Conservation (phyloP, 331 rosid species). For the Malus hybrid region DNA sequence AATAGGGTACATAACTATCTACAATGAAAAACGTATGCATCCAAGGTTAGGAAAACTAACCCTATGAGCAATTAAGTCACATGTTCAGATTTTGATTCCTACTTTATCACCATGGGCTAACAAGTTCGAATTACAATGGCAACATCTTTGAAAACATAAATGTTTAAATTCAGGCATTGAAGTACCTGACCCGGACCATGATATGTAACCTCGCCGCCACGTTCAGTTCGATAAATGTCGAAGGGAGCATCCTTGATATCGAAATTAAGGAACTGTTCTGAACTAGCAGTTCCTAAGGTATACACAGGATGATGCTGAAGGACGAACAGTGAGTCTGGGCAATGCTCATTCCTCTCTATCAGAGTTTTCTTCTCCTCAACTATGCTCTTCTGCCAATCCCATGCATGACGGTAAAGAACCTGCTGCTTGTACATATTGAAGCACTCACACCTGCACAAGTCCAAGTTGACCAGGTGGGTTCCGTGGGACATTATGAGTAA, state of each 20-base stretch:
- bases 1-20: slow-evolving; percentile 85
- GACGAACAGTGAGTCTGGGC: slow-evolving; percentile 47
- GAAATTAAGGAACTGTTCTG: slow-evolving; percentile 50
- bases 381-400: slow-evolving; percentile 65
- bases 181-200: slow-evolving; percentile 93
- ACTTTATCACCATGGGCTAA: neutral
- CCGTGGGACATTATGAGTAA: neutral
- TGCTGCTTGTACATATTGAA: slow-evolving; percentile 48
- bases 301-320: slow-evolving; percentile 68
- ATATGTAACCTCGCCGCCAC: slow-evolving; percentile 86
- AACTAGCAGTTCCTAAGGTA: slow-evolving; percentile 58
- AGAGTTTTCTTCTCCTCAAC: slow-evolving; percentile 43
- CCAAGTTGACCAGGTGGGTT: neutral
- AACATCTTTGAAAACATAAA: neutral
- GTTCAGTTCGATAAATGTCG: slow-evolving; percentile 59
- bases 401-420: slow-evolving; percentile 52
- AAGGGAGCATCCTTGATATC: slow-evolving; percentile 48
- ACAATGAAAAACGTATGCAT: slow-evolving; percentile 20
- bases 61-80: neutral
- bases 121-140: neutral
- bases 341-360: slow-evolving; percentile 36
- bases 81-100: neutral
- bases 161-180: neutral
- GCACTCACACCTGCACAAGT: slow-evolving; percentile 57
- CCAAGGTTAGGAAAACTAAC: neutral